Evolutionary conservation across 1,139 yeast genomes (phyloP).

Genomic region (Chernovozyma sophiae-reginae): DNA sequence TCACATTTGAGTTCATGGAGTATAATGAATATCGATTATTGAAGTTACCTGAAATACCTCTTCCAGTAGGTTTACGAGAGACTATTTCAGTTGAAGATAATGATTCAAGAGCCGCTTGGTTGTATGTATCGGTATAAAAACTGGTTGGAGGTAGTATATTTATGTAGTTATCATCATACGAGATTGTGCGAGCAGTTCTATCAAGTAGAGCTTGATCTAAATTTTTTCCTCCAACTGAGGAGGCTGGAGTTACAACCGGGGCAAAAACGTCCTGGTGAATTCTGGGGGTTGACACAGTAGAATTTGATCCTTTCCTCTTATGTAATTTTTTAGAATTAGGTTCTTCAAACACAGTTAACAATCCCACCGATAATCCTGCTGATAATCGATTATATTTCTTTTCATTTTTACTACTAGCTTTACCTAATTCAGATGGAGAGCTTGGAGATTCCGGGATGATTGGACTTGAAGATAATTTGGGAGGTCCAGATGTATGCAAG

Average conservation of each 20-base stretch:
- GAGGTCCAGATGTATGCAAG: not conserved
- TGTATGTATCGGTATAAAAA: conserved; percentile 25
- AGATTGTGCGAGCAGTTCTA: conserved; percentile 8
- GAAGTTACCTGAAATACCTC: conserved; percentile 12
- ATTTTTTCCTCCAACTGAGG: not conserved
- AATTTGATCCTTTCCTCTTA: not conserved
- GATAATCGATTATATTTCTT: conserved; percentile 32
- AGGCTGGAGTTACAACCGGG: not conserved
- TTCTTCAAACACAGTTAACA: conserved; percentile 40
- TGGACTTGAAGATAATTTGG: conserved; percentile 7
- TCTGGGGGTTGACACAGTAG: not conserved
- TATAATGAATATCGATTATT: conserved; percentile 35
- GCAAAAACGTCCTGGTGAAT: not conserved
- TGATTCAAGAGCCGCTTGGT: conserved; percentile 34
- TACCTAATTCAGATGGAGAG: conserved; percentile 9
- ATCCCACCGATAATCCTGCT: conserved; percentile 38
- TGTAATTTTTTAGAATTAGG: conserved; percentile 8
- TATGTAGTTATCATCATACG: conserved; percentile 29
- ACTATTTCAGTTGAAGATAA: conserved; percentile 5
- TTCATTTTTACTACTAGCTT: conserved; percentile 10
- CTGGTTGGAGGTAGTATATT: conserved; percentile 22
- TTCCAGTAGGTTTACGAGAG: conserved; percentile 4
- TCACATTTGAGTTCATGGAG: conserved; percentile 38
- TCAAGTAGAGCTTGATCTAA: not conserved
- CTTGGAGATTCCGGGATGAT: conserved; percentile 6